Percentiles rank a stretch among this genome's conserved stretches.
Conservation (phyloP, 176 grass and related monocot species). For the Oryza coarctata region DNA sequence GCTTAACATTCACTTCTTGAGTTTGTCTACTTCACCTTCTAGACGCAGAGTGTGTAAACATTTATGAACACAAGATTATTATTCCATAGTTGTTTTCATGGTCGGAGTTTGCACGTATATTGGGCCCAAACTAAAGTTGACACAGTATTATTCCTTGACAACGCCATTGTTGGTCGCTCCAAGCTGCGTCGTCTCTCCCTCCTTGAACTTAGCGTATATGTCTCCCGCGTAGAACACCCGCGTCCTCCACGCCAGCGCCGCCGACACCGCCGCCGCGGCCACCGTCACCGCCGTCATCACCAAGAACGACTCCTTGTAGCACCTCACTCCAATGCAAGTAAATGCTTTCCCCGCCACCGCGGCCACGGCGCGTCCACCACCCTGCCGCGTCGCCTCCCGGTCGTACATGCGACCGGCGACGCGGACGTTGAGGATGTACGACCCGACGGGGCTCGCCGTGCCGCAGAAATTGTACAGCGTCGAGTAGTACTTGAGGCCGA, state of each 20-base stretch:
- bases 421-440: constrained; percentile 52
- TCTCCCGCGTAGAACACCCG: constrained; percentile 43
- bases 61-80: no score
- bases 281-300: constrained; percentile 31
- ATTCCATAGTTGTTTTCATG: no score
- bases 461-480: constrained; percentile 45
- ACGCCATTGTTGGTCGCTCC: background rate
- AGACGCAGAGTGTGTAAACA: no score
- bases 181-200: no score
- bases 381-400: constrained; percentile 32
- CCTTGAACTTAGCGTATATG: constrained; percentile 47
- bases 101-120: no score
- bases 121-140: no score
- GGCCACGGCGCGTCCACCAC: background rate
- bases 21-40: no score
- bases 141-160: background rate
- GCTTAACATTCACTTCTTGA: no score
- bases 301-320: constrained; percentile 47
- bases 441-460: constrained; percentile 35
- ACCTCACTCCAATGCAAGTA: constrained; percentile 39
- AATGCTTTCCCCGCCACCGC: background rate
- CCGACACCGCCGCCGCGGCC: constrained; percentile 6
- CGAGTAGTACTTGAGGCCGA: constrained; percentile 55
- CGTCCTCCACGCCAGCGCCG: constrained; percentile 42
- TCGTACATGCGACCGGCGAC: constrained; percentile 54